Evolutionary conservation across 2,329 filamentous ascomycete species (phyloP).

Genomic region (Ceratocystis smalleyi): DNA sequence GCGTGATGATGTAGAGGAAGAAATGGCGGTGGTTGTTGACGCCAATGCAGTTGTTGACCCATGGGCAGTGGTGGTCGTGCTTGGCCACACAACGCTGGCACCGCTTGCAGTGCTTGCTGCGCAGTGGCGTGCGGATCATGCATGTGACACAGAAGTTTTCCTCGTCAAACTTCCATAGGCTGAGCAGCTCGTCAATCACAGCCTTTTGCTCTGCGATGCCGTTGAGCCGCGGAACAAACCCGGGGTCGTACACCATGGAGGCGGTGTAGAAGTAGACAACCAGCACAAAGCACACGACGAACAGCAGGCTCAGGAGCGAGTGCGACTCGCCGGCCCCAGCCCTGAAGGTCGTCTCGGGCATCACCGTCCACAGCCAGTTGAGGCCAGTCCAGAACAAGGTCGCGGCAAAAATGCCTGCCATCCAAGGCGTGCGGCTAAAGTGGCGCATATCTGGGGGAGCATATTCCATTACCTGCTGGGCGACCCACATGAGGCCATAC

Average conservation of each 20-base stretch:
- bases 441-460: constrained; percentile 77
- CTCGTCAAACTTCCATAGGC: constrained; percentile 81
- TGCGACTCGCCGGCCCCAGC: constrained; percentile 37
- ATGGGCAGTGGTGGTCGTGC: constrained; percentile 95
- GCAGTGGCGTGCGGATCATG: constrained; percentile 82
- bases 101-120: constrained; percentile 88
- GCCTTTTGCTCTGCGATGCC: constrained; percentile 82
- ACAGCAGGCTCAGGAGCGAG: constrained; percentile 64
- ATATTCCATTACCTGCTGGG: constrained; percentile 62
- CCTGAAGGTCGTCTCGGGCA: constrained; percentile 31
- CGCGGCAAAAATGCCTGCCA: constrained; percentile 83
- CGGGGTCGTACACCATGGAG: constrained; percentile 78
- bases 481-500: constrained; percentile 60
- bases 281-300: constrained; percentile 46
- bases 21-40: constrained; percentile 95
- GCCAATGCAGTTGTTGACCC: constrained; percentile 93
- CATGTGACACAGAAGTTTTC: constrained; percentile 85
- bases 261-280: constrained; percentile 76
- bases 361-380: constrained; percentile 57
- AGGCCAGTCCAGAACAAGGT: constrained; percentile 68
- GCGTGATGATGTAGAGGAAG: constrained; percentile 67
- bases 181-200: constrained; percentile 73
- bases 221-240: constrained; percentile 78
- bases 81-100: constrained; percentile 89
- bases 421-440: constrained; percentile 83